These are phyloP conservation scores for Panaeolus papilionaceus DNA, from an alignment of 768 basidiomycete genomes.

Conservation along the genomic window DNA sequence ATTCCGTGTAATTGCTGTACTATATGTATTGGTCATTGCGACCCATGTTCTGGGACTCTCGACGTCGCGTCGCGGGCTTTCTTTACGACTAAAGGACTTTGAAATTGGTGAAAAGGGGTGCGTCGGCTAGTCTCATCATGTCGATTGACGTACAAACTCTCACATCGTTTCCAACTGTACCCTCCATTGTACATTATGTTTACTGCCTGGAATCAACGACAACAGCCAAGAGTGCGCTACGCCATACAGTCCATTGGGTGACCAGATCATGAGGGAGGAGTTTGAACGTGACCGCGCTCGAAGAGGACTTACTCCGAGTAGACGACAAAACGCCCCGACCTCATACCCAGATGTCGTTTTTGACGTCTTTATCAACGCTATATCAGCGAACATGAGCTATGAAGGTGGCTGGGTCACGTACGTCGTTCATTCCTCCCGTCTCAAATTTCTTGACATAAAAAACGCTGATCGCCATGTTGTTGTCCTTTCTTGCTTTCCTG, in stretches of 20 bases:
- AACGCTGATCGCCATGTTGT: not conserved
- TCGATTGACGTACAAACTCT: not conserved
- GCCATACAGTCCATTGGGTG: not conserved
- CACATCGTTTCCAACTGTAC: not conserved
- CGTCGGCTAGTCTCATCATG: not conserved
- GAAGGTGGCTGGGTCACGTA: constrained; percentile 31
- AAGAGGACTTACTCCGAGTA: constrained; percentile 22
- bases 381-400: constrained; percentile 25
- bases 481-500: not conserved
- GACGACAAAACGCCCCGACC: constrained; percentile 33
- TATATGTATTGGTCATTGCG: not conserved
- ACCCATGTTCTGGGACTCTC: not conserved
- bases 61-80: not conserved
- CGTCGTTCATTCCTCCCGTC: constrained; percentile 1
- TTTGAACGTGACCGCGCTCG: not conserved
- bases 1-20: not conserved
- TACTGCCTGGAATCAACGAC: not conserved
- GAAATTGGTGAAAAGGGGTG: not conserved
- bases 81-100: not conserved
- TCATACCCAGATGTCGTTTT: not conserved
- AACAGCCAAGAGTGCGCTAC: constrained; percentile 3
- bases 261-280: constrained; percentile 12
- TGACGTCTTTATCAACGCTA: constrained; percentile 23
- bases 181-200: not conserved
- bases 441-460: not conserved